Conservation (phyloP, 495 filamentous ascomycete species). For the Lophiostoma macrostomum region DNA sequence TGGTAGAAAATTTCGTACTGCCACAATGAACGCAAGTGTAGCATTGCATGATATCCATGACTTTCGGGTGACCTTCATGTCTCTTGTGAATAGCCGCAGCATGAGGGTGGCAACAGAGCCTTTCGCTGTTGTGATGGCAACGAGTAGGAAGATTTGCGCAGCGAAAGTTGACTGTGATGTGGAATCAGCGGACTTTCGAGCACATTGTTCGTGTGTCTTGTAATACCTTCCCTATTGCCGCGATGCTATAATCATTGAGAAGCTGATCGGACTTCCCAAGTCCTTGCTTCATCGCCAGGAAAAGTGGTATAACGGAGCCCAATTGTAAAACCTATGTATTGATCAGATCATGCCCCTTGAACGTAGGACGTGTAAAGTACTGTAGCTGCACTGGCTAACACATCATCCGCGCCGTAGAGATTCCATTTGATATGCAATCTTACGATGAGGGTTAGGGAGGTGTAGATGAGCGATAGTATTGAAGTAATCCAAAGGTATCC, state of each 20-base stretch:
- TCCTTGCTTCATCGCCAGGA: conserved; percentile 14
- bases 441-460: conserved; percentile 6
- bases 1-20: too few species aligned
- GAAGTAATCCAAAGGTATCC: conserved; percentile 19
- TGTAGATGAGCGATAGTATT: conserved; percentile 15
- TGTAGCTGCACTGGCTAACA: conserved; percentile 1
- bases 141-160: conserved; percentile 10
- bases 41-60: conserved; percentile 10
- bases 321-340: conserved; percentile 10
- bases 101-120: conserved; percentile 13
- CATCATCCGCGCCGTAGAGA: conserved; percentile 18
- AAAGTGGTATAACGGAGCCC: neutral
- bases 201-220: neutral
- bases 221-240: neutral
- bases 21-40: neutral
- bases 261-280: conserved; percentile 5
- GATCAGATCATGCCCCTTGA: neutral
- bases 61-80: conserved; percentile 13
- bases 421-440: conserved; percentile 23
- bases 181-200: neutral
- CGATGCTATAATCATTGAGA: neutral
- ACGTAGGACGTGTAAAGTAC: neutral
- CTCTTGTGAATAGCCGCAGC: conserved; percentile 19
- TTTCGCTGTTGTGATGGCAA: conserved; percentile 11
- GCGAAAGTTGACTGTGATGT: conserved; percentile 4